Evolutionary conservation across 2,329 filamentous ascomycete species (phyloP).

Genomic region (Sphaceloma murrayae): DNA sequence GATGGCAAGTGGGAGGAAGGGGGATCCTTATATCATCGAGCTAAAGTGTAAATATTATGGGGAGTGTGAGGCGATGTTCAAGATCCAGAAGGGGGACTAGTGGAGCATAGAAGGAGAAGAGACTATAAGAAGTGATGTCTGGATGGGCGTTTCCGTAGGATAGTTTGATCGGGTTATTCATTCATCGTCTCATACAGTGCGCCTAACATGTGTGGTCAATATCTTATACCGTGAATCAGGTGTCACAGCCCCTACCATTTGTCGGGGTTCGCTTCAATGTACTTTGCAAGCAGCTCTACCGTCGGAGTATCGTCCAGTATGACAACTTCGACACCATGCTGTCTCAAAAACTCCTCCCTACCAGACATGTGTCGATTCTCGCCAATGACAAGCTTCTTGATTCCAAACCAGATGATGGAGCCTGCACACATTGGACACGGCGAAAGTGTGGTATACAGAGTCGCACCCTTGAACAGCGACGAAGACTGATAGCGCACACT

Average conservation of each 20-base stretch:
- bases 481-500: slow-evolving; percentile 2
- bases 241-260: slow-evolving; percentile 3
- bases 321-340: slow-evolving; percentile 14
- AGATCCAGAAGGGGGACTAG: too few relatives aligned
- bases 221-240: neutral
- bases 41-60: neutral
- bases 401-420: slow-evolving; percentile 9
- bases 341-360: slow-evolving; percentile 10
- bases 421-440: slow-evolving; percentile 15
- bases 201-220: neutral
- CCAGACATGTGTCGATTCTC: slow-evolving; percentile 14
- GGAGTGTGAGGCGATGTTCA: neutral
- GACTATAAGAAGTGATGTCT: too few relatives aligned
- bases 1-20: neutral
- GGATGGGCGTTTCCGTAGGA: too few relatives aligned
- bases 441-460: slow-evolving; percentile 10
- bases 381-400: slow-evolving; percentile 14
- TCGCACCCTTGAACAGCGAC: slow-evolving; percentile 11
- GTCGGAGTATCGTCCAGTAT: slow-evolving; percentile 5
- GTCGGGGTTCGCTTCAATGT: slow-evolving; percentile 12
- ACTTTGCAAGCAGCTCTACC: slow-evolving; percentile 2
- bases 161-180: too few relatives aligned
- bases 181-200: neutral
- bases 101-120: too few relatives aligned
- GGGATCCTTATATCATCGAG: neutral